Base-by-base conservation (phyloP, 441 rosid species). In the Syzygium malaccense region DNA sequence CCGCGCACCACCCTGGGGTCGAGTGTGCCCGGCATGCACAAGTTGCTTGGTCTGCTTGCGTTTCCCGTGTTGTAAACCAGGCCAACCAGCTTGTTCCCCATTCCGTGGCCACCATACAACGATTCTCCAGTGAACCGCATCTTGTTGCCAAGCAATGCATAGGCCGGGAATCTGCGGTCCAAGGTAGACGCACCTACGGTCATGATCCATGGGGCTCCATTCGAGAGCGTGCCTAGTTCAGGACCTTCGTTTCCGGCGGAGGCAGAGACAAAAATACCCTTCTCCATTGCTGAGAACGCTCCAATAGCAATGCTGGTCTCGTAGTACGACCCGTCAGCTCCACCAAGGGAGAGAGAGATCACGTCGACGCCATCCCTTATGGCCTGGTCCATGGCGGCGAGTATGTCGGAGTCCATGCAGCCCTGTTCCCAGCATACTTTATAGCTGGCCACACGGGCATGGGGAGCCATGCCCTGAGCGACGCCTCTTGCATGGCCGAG, bases 241-340 rank as follows among this genome's bases (percentile, higher is more conserved):
- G 90, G 90, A 41, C 90, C 90, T 5, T 64, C 87, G 37, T 89
- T 89, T 15, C 88, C 88, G 1, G 90, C 90, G 3, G 90, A 89
- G 6, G 87, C 64, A 6, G 90, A 89, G 55, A 89, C 85, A 18
- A 89, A 84, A 28, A 89, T 86, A 17, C 90, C 90, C 25, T 54
- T 87, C 26, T 68, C 30, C 37, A 48, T 85, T 19, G 90, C 90
- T 41, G 88, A 64, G 53, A 75, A 89, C 23, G 87, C 88, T 45
- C 90, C 90, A 9, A 87, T 89, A 17, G 85, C 90, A 57, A 89
- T 55, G 30, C 56, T 55, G 30, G 15, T 84, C 23, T 62, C 71
- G 60, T 87, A 89, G 49, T 86, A 89, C 1, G 49, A 48, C 66
- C 56, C 30, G 26, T 56, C 88, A 14, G 2, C 90, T 23, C 90